Base-by-base conservation (phyloP, 306 rosid genomes). In the Citrullus mucosospermus region DNA sequence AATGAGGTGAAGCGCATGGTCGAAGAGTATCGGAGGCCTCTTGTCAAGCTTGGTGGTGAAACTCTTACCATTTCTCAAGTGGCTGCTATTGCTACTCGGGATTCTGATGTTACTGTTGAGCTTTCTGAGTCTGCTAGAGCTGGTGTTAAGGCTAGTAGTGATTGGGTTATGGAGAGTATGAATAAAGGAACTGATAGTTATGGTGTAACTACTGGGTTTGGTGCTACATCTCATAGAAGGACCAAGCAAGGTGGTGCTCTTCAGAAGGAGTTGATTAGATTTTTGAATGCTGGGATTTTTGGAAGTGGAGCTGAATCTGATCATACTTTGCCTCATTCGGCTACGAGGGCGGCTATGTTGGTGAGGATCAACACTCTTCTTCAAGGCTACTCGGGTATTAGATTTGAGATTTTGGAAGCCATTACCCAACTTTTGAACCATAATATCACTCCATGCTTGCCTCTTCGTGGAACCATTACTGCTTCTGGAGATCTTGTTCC, bases 1-100 rank as follows among this genome's bases (percentile, higher is more conserved):
- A 93, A 92, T 0, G 98, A 94, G 87, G 97, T 94, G 56, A 94
- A 90, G 88, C 86, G 96, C 44, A 94, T 94, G 98, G 97, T 92
- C 76, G 86, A 76, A 0, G 97, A 94, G 82, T 94, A 83, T 63
- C 78, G 95, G 61, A 89, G 69, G 67, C 90, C 96, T 2, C 46
- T 84, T 28, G 92, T 94, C 8, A 72, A 62, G 8, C 90, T 94
- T 15, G 97, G 97, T 0, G 98, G 97, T 0, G 83, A 88, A 80
- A 86, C 85, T 0, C 83, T 94, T 15, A 94, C 98, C 6, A 87
- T 94, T 36, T 72, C 93, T 0, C 97, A 90, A 84, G 97, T 94
- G 78, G 98, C 98, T 0, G 96, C 96, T 1, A 81, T 89, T 2
- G 93, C 97, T 4, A 22, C 85, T 2, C 75, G 76, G 7, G 93